Percentiles rank a stretch among this genome's conserved stretches.
phyloP scores from a whole-genome alignment of 2,329 filamentous ascomycete species.

The Mycogone perniciosa region DNA sequence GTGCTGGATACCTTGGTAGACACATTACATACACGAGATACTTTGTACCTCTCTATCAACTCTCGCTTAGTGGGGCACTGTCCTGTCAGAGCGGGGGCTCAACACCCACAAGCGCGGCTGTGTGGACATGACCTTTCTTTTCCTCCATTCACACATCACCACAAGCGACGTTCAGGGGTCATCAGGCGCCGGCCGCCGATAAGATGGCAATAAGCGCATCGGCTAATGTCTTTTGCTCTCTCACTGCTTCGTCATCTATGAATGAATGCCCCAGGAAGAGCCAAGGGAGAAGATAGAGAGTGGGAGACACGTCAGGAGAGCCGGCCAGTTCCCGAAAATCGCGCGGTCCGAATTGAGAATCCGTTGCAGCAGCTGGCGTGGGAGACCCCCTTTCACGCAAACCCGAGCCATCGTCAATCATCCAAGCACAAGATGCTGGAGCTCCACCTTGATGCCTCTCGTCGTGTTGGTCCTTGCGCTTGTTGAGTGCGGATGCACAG shows the following conservation, averaged over 20 bases:
- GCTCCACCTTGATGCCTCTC: neutral
- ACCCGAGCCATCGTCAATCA: neutral
- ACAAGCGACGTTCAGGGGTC: slow-evolving; percentile 9
- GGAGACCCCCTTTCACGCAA: neutral
- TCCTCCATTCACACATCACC: slow-evolving; percentile 8
- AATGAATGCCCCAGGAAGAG: too few relatives aligned
- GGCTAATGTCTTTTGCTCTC: neutral
- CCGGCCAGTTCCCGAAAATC: too few relatives aligned
- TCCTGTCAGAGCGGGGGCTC: neutral
- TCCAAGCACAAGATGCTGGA: neutral
- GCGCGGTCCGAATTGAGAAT: too few relatives aligned
- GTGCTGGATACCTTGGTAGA: too few relatives aligned
- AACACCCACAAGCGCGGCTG: slow-evolving; percentile 9
- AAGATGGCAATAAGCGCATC: slow-evolving; percentile 1
- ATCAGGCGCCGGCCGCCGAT: slow-evolving; percentile 7
- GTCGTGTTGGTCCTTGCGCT: slow-evolving; percentile 7
- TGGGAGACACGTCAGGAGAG: too few relatives aligned
- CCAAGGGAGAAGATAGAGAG: too few relatives aligned
- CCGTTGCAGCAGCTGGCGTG: neutral
- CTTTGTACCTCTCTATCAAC: neutral
- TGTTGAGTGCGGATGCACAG: neutral
- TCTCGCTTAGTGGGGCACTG: neutral
- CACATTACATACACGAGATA: too few relatives aligned
- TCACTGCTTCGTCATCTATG: neutral
- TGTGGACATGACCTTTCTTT: slow-evolving; percentile 2